Percentiles rank a stretch among this genome's conserved stretches.
phyloP scores from a whole-genome alignment of 495 filamentous ascomycete species.

The Elasticomyces elasticus region DNA sequence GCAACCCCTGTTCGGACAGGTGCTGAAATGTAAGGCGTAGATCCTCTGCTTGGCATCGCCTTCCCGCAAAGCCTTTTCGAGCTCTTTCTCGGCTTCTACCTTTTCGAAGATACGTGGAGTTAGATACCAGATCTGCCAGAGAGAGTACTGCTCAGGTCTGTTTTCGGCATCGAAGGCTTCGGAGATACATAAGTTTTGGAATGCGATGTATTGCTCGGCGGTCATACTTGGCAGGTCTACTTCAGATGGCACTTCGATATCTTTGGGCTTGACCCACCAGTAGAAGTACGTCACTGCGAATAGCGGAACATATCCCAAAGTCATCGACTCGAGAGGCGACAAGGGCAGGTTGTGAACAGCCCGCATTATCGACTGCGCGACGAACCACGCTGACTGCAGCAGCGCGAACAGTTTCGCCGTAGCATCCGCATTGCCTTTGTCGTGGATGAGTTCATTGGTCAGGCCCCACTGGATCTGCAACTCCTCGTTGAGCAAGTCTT shows the following conservation, averaged over 20 bases:
- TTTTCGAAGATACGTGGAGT: slow-evolving; percentile 29
- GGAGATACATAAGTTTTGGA: slow-evolving; percentile 27
- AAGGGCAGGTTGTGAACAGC: slow-evolving; percentile 27
- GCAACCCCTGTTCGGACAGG: not conserved
- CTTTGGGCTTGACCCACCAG: slow-evolving; percentile 36
- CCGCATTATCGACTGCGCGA: slow-evolving; percentile 30
- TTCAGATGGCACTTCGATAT: slow-evolving; percentile 31
- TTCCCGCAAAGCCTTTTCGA: slow-evolving; percentile 3
- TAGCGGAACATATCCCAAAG: slow-evolving; percentile 32
- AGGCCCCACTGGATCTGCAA: slow-evolving; percentile 29
- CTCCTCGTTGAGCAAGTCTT: slow-evolving; percentile 28
- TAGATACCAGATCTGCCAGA: slow-evolving; percentile 25
- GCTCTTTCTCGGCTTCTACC: slow-evolving; percentile 17
- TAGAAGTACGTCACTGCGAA: slow-evolving; percentile 32
- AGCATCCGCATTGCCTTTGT: slow-evolving; percentile 34
- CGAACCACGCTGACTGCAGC: slow-evolving; percentile 29
- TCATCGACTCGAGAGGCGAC: slow-evolving; percentile 32
- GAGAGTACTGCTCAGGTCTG: slow-evolving; percentile 19
- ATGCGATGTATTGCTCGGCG: slow-evolving; percentile 18
- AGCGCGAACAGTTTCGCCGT: slow-evolving; percentile 29
- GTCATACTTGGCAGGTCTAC: slow-evolving; percentile 30
- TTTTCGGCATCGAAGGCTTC: slow-evolving; percentile 28
- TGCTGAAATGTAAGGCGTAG: not conserved
- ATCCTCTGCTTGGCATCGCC: not conserved
- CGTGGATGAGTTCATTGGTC: slow-evolving; percentile 27